phyloP scores from a whole-genome alignment of 1,284 basidiomycete species.

The Cryptococcus maquisensis region DNA sequence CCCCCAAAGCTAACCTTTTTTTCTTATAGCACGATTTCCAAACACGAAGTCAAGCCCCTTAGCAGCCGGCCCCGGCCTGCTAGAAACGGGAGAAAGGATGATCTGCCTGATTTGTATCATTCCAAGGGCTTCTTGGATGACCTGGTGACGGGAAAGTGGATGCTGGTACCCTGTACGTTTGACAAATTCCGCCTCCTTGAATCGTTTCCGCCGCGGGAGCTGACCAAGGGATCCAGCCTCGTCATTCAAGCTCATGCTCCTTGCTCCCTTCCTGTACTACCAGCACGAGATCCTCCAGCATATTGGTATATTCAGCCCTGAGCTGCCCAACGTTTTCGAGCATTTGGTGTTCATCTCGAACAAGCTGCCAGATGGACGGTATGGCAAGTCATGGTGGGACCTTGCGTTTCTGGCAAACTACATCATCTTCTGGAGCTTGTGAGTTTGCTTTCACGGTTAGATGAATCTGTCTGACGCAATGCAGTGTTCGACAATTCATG shows the following conservation, averaged over 20 bases:
- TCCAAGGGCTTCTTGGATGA: constrained; percentile 52
- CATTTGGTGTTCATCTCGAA: constrained; percentile 74
- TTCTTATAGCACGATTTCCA: background rate
- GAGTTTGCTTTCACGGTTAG: constrained; percentile 8
- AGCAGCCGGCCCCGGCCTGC: constrained; percentile 18
- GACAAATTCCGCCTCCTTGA: background rate
- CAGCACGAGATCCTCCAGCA: background rate
- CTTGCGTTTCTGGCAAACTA: constrained; percentile 79
- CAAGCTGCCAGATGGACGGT: constrained; percentile 57
- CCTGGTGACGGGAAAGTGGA: constrained; percentile 62
- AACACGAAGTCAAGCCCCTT: constrained; percentile 32
- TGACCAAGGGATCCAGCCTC: background rate
- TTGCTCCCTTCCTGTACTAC: background rate
- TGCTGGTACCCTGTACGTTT: constrained; percentile 64
- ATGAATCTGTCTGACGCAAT: background rate
- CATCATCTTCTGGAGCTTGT: constrained; percentile 85
- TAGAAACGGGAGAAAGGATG: constrained; percentile 5
- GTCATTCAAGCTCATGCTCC: background rate
- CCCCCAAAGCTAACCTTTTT: background rate
- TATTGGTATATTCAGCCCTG: constrained; percentile 36
- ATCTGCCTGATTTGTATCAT: constrained; percentile 34
- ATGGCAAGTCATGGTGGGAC: constrained; percentile 75
- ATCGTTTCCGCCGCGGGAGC: background rate
- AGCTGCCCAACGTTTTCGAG: constrained; percentile 67
- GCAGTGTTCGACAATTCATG: constrained; percentile 67